Conservation (phyloP, 2,329 filamentous ascomycete genomes). For the Pseudogymnoascus sp. region DNA sequence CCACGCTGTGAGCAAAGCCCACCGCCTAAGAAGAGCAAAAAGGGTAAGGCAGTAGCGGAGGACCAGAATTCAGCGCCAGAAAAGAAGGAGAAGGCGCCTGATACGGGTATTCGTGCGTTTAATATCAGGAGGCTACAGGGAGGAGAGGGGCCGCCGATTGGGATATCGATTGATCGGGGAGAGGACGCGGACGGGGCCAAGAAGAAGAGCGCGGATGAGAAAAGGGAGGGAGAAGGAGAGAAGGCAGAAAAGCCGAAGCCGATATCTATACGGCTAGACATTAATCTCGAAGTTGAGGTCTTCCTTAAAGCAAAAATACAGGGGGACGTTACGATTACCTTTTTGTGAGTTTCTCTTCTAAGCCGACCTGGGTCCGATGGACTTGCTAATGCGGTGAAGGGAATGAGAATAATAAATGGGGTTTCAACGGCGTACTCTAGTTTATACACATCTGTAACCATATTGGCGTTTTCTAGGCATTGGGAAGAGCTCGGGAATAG, state of each 20-base stretch:
- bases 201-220: slow-evolving; percentile 10
- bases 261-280: slow-evolving; percentile 61
- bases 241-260: slow-evolving; percentile 47
- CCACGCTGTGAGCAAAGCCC: background rate
- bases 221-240: slow-evolving; percentile 37
- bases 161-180: slow-evolving; percentile 14
- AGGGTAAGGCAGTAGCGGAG: background rate
- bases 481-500: background rate
- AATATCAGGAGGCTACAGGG: slow-evolving; percentile 20
- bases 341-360: slow-evolving; percentile 19
- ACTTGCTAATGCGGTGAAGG: background rate
- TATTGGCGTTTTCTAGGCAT: background rate
- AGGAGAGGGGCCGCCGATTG: slow-evolving; percentile 18
- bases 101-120: slow-evolving; percentile 22
- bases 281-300: slow-evolving; percentile 74
- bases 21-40: background rate
- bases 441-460: background rate
- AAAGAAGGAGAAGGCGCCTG: slow-evolving; percentile 3
- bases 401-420: background rate
- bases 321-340: slow-evolving; percentile 65
- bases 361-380: background rate
- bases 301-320: slow-evolving; percentile 59
- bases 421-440: background rate
- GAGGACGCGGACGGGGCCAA: slow-evolving; percentile 18
- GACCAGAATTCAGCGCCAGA: background rate